Conservation (phyloP, 192 early-diverging fungal species). For the Linnemannia zychae region DNA sequence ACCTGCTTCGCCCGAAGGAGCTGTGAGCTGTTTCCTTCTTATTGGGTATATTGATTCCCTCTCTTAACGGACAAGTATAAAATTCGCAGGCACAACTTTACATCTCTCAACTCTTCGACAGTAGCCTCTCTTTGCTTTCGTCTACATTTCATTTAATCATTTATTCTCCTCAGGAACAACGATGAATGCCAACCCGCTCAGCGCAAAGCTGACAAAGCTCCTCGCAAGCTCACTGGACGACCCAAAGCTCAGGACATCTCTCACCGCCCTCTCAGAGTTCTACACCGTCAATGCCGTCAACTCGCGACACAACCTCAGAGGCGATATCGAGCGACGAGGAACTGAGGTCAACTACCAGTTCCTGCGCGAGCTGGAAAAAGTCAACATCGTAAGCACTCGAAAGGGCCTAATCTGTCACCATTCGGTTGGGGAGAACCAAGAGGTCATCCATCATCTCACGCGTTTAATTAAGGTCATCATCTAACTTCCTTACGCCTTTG, state of each 20-base stretch:
- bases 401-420: background rate
- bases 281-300: constrained; percentile 66
- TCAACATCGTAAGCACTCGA: constrained; percentile 56
- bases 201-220: constrained; percentile 62
- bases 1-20: background rate
- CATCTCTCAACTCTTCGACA: background rate
- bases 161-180: background rate
- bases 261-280: constrained; percentile 72
- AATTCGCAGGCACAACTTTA: background rate
- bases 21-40: background rate
- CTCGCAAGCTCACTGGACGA: constrained; percentile 71
- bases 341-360: constrained; percentile 68
- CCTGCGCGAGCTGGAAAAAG: constrained; percentile 67
- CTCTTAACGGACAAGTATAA: background rate
- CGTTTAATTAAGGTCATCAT: background rate
- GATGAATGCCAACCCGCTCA: constrained; percentile 56
- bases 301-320: constrained; percentile 69
- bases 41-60: background rate
- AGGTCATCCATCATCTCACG: background rate
- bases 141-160: background rate
- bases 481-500: background rate
- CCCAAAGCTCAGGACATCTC: constrained; percentile 71
- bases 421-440: background rate
- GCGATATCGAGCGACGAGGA: constrained; percentile 70
- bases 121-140: background rate